Evolutionary conservation across 371 early-diverging fungal genomes (phyloP).

Genomic region (Umbelopsis sp.): DNA sequence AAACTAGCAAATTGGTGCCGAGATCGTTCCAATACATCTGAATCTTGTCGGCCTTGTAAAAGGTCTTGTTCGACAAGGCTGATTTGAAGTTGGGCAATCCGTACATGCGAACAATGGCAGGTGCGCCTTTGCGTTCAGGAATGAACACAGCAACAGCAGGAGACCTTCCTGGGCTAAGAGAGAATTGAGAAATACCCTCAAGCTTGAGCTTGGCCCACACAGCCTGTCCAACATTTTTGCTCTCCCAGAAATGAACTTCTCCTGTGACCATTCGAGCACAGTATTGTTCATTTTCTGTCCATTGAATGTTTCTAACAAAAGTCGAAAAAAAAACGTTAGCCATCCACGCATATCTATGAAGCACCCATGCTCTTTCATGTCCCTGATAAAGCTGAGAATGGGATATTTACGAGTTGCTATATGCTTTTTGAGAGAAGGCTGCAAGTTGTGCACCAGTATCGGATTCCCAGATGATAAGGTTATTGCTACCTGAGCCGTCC

Average conservation of each 20-base stretch:
- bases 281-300: conserved; percentile 90
- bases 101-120: conserved; percentile 83
- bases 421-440: conserved; percentile 81
- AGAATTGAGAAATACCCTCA: conserved; percentile 82
- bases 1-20: conserved; percentile 88
- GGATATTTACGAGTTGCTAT: conserved; percentile 63
- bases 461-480: conserved; percentile 83
- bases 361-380: too few species aligned
- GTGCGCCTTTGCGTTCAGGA: conserved; percentile 81
- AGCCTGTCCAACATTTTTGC: conserved; percentile 64
- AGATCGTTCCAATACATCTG: conserved; percentile 92
- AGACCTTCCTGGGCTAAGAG: conserved; percentile 87
- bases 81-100: conserved; percentile 74
- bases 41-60: conserved; percentile 92
- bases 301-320: conserved; percentile 79
- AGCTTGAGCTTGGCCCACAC: conserved; percentile 68
- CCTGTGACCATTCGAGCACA: conserved; percentile 85
- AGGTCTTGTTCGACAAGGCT: conserved; percentile 86
- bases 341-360: not conserved
- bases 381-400: too few species aligned
- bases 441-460: conserved; percentile 70
- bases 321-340: conserved; percentile 5
- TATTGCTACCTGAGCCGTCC: conserved; percentile 70
- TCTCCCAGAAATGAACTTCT: conserved; percentile 90
- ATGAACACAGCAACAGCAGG: conserved; percentile 89